phyloP scores from a whole-genome alignment of 2,329 filamentous ascomycete species.

The Cordyceps cateniannulata region DNA sequence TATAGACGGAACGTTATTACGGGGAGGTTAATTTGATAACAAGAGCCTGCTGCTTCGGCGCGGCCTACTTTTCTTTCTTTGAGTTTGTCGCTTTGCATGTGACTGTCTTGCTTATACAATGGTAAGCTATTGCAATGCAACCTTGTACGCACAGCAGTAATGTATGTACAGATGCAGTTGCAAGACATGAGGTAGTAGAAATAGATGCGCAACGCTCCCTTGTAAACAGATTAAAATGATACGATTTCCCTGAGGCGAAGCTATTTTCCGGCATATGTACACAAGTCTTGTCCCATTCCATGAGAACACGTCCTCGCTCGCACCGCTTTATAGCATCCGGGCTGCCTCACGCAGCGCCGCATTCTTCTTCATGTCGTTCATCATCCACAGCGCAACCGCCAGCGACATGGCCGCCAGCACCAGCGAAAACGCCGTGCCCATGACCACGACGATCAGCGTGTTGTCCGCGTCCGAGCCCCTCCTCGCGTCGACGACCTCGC shows the following conservation, averaged over 20 bases:
- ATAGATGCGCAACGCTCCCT: too few relatives aligned
- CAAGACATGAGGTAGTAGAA: too few relatives aligned
- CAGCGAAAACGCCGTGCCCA: constrained; percentile 21
- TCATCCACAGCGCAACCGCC: constrained; percentile 2
- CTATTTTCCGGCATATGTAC: not conserved
- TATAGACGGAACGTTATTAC: constrained; percentile 5
- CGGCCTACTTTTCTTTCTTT: not conserved
- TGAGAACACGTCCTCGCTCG: not conserved
- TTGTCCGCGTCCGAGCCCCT: constrained; percentile 23
- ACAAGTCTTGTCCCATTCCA: not conserved
- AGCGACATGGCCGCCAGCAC: not conserved
- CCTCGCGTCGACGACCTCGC: constrained; percentile 17
- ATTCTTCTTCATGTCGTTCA: constrained; percentile 11
- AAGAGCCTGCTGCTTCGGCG: not conserved
- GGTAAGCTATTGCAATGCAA: too few relatives aligned
- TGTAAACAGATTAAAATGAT: too few relatives aligned
- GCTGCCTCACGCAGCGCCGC: not conserved
- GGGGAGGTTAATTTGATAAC: not conserved
- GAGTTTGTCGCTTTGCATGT: not conserved
- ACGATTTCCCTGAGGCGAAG: not conserved
- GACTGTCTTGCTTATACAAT: not conserved
- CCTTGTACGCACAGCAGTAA: too few relatives aligned
- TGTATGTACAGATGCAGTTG: too few relatives aligned
- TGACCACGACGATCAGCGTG: constrained; percentile 23
- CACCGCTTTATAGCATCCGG: not conserved